These are phyloP conservation scores for Fraxinus platypoda DNA, from an alignment of 305 asterid species.

Conservation along the genomic window DNA sequence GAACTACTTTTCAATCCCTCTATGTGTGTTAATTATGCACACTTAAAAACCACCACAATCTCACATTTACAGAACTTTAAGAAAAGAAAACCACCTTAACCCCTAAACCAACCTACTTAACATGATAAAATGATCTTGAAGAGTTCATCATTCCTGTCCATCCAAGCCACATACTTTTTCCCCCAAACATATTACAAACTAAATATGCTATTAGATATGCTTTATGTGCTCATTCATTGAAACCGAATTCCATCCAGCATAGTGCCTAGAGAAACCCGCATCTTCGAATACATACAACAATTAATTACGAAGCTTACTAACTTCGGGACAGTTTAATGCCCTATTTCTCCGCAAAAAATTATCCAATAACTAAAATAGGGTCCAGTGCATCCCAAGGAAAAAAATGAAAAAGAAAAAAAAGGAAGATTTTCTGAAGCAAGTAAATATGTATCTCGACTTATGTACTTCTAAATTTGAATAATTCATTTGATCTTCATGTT, in stretches of 20 bases:
- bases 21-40: background rate
- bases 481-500: background rate
- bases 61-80: background rate
- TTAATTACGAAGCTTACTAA: background rate
- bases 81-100: background rate
- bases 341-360: background rate
- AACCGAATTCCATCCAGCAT: background rate
- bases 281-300: background rate
- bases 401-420: background rate
- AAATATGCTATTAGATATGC: background rate
- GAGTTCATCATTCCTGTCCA: background rate
- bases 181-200: background rate
- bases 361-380: background rate
- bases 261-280: background rate
- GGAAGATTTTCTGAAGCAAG: background rate
- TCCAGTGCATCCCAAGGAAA: background rate
- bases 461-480: background rate
- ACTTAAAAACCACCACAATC: background rate
- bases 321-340: background rate
- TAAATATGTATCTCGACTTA: background rate
- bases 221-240: background rate
- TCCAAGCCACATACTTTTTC: background rate
- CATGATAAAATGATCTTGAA: background rate
- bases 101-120: background rate
- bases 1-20: background rate